Evolutionary conservation across 1,139 yeast genomes (phyloP).

Genomic region (Blastobotrys indianensis): DNA sequence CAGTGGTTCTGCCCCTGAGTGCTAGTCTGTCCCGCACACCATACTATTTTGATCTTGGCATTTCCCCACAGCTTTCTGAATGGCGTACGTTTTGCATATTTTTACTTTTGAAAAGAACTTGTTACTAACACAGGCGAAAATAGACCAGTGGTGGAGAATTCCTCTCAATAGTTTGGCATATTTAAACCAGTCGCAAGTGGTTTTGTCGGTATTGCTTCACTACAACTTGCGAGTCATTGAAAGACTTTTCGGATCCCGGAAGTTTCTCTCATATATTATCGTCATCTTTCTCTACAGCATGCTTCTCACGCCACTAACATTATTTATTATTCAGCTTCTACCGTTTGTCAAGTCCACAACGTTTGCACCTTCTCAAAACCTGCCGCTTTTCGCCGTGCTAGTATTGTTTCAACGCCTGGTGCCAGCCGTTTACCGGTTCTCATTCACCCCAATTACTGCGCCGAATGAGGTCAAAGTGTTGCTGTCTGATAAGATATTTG

Average conservation of each 20-base stretch:
- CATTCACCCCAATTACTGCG: slow-evolving; percentile 35
- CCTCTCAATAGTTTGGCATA: slow-evolving; percentile 51
- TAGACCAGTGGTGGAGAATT: slow-evolving; percentile 61
- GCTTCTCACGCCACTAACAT: slow-evolving; percentile 25
- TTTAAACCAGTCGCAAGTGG: slow-evolving; percentile 60
- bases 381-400: slow-evolving; percentile 53
- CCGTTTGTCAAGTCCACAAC: slow-evolving; percentile 21
- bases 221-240: slow-evolving; percentile 61
- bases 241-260: slow-evolving; percentile 57
- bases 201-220: slow-evolving; percentile 46
- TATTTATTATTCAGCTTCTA: slow-evolving; percentile 37
- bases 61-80: slow-evolving; percentile 54
- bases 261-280: slow-evolving; percentile 39
- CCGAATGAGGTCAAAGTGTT: slow-evolving; percentile 25
- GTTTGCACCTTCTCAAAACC: slow-evolving; percentile 57
- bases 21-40: slow-evolving; percentile 54
- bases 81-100: slow-evolving; percentile 36
- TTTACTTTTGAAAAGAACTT: background rate
- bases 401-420: slow-evolving; percentile 51
- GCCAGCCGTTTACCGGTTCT: slow-evolving; percentile 59
- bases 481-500: slow-evolving; percentile 50
- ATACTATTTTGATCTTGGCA: slow-evolving; percentile 46
- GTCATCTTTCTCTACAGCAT: slow-evolving; percentile 32
- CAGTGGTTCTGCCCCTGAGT: slow-evolving; percentile 45
- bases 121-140: background rate